These are phyloP conservation scores for Oryza longistaminata DNA, from an alignment of 176 grass and related monocot genomes.

Conservation along the genomic window DNA sequence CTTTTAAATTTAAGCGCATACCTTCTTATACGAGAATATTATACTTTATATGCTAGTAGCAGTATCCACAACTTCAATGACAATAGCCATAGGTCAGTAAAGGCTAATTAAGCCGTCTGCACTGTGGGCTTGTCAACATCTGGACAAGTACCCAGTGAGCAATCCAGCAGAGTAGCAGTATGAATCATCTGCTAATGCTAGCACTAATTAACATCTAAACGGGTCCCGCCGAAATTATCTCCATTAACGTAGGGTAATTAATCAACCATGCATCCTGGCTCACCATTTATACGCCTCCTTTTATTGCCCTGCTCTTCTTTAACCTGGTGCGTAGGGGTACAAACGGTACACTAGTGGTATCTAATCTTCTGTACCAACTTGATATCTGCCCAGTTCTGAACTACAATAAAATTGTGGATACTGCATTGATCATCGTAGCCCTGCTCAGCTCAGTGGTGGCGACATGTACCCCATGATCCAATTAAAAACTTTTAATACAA, in stretches of 20 bases:
- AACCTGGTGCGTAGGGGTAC: background rate
- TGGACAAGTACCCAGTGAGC: background rate
- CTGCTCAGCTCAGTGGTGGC: background rate
- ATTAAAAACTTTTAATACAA: background rate
- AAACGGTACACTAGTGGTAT: background rate
- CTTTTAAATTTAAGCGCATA: too few relatives aligned
- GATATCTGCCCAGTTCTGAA: background rate
- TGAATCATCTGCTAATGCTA: background rate
- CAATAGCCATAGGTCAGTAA: background rate
- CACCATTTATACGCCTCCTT: slow-evolving; percentile 3
- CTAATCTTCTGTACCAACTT: background rate
- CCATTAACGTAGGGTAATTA: background rate
- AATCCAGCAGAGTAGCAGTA: background rate
- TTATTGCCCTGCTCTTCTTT: background rate
- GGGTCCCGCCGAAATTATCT: background rate
- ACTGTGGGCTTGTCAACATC: slow-evolving; percentile 6
- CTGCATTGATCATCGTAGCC: background rate
- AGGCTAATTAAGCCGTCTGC: background rate
- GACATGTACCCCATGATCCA: background rate
- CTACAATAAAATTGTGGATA: background rate
- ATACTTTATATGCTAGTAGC: too few relatives aligned
- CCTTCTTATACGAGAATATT: too few relatives aligned
- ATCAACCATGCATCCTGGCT: background rate
- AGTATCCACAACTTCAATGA: background rate
- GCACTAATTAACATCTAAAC: background rate